Evolutionary conservation across 192 early-diverging fungal species (phyloP).

Genomic region (Linnemannia schmuckeri): DNA sequence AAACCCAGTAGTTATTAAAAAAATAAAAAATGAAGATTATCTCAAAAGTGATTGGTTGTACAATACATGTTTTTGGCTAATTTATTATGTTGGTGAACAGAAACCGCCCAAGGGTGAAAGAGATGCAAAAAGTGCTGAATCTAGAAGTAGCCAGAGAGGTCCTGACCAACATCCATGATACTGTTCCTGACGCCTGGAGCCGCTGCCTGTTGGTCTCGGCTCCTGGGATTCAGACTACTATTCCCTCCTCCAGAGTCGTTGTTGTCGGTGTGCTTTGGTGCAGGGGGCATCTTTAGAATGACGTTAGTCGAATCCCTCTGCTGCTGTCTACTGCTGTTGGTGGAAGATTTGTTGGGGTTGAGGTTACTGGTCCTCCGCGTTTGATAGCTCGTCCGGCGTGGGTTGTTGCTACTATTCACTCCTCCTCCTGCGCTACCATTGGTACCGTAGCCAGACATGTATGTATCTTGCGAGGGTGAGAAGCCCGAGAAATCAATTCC

Average conservation of each 20-base stretch:
- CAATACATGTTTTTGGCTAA: too few species aligned
- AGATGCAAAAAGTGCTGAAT: not conserved
- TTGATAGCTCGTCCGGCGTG: slow-evolving; percentile 5
- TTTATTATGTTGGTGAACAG: too few species aligned
- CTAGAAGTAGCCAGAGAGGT: slow-evolving; percentile 84
- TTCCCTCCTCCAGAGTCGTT: not conserved
- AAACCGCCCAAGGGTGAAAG: too few species aligned
- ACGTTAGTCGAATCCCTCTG: slow-evolving; percentile 12
- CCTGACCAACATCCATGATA: slow-evolving; percentile 93
- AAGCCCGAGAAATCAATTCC: slow-evolving; percentile 37
- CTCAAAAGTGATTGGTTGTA: too few species aligned
- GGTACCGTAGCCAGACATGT: not conserved
- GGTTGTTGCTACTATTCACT: not conserved
- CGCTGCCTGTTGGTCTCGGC: slow-evolving; percentile 60
- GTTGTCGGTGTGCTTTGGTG: slow-evolving; percentile 6
- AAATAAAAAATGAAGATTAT: too few species aligned
- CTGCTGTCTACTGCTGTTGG: not conserved
- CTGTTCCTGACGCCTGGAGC: slow-evolving; percentile 93
- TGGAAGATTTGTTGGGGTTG: slow-evolving; percentile 29
- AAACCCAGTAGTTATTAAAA: too few species aligned
- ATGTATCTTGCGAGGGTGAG: not conserved
- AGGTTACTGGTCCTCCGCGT: slow-evolving; percentile 27
- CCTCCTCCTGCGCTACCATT: not conserved
- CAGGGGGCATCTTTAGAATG: slow-evolving; percentile 36
- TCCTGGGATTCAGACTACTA: slow-evolving; percentile 33